These are phyloP conservation scores for Fomitopsis palustris DNA, from an alignment of 1,284 basidiomycete species.

Conservation along the genomic window DNA sequence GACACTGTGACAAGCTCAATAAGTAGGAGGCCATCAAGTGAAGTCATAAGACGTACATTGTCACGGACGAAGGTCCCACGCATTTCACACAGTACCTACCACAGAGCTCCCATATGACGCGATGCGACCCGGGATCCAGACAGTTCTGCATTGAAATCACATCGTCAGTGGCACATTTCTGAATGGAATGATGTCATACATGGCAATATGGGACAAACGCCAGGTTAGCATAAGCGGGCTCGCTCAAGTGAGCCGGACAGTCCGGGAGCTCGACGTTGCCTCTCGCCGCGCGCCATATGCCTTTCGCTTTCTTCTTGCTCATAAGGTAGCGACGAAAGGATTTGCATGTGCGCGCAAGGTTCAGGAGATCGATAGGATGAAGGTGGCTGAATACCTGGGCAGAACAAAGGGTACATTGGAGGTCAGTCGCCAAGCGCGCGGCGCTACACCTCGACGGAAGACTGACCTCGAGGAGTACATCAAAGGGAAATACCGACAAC, in stretches of 20 bases:
- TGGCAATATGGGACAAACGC: slow-evolving; percentile 19
- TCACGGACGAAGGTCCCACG: background rate
- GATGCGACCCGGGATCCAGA: slow-evolving; percentile 9
- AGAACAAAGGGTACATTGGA: background rate
- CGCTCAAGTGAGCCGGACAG: slow-evolving; percentile 30
- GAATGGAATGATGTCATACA: slow-evolving; percentile 1
- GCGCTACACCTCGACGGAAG: too few relatives aligned
- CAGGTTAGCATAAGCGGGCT: slow-evolving; percentile 29
- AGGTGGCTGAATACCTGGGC: slow-evolving; percentile 13
- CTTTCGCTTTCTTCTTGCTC: slow-evolving; percentile 31
- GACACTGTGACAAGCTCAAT: background rate
- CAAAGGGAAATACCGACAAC: too few relatives aligned
- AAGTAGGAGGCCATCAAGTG: background rate
- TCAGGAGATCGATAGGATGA: slow-evolving; percentile 15
- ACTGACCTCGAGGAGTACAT: too few relatives aligned
- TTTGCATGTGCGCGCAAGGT: slow-evolving; percentile 12
- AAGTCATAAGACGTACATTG: background rate
- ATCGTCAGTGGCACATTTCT: background rate
- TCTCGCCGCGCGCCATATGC: slow-evolving; percentile 16
- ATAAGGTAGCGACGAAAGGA: slow-evolving; percentile 28
- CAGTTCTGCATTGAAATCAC: slow-evolving; percentile 7
- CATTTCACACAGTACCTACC: background rate
- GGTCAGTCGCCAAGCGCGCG: background rate
- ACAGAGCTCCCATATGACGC: slow-evolving; percentile 5
- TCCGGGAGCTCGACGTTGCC: slow-evolving; percentile 20